Percentiles rank a stretch among this genome's conserved stretches.
These are phyloP conservation scores for Escovopsis sp. DNA, from an alignment of 2,329 filamentous ascomycete genomes.

Conservation along the genomic window DNA sequence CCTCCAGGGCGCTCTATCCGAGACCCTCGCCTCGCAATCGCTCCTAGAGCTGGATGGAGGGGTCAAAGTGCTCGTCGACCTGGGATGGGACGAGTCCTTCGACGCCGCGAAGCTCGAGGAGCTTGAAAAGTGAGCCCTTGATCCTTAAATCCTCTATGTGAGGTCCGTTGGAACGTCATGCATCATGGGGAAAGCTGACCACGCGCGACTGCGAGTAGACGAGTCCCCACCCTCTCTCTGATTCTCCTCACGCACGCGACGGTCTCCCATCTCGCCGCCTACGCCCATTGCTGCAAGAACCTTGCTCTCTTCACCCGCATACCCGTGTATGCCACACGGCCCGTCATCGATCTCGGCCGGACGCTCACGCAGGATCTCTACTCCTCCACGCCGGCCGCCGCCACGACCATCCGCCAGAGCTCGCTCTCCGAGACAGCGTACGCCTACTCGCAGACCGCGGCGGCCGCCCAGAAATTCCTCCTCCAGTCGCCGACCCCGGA, in stretches of 20 bases:
- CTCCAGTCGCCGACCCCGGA: constrained; percentile 61
- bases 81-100: constrained; percentile 92
- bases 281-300: constrained; percentile 93
- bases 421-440: constrained; percentile 53
- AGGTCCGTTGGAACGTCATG: too few relatives aligned
- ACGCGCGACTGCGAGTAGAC: constrained; percentile 32
- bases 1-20: constrained; percentile 77
- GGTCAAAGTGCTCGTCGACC: constrained; percentile 85
- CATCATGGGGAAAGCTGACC: not conserved
- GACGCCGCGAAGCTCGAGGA: constrained; percentile 68
- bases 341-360: constrained; percentile 83
- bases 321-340: constrained; percentile 85
- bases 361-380: constrained; percentile 88
- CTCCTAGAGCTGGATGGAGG: constrained; percentile 91
- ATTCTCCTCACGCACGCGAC: constrained; percentile 93
- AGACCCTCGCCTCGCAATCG: constrained; percentile 82
- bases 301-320: constrained; percentile 84
- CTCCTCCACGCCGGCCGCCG: constrained; percentile 72
- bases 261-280: constrained; percentile 78
- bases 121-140: constrained; percentile 61
- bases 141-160: not conserved
- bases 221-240: constrained; percentile 81
- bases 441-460: constrained; percentile 36
- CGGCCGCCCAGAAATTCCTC: constrained; percentile 39
- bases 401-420: constrained; percentile 62